Percentiles rank a stretch among this genome's conserved stretches.
Evolutionary conservation across 2,329 filamentous ascomycete genomes (phyloP).

Genomic region (Plenodomus biglobosus): DNA sequence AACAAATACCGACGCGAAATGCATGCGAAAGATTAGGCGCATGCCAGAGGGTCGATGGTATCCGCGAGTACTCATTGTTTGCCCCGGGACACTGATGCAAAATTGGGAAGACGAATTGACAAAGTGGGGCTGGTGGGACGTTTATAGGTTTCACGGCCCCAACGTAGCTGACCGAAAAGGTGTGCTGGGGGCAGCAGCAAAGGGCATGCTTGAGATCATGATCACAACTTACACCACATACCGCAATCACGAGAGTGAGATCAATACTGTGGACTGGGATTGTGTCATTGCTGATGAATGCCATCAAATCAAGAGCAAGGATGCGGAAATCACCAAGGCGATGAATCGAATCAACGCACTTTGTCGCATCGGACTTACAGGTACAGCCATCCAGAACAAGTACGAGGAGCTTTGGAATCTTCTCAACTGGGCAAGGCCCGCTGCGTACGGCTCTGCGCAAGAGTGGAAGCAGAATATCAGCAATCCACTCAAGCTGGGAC

Average conservation of each 20-base stretch:
- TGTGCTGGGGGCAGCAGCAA: constrained; percentile 69
- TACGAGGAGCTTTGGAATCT: constrained; percentile 97
- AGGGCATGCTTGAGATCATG: constrained; percentile 82
- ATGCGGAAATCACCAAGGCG: constrained; percentile 75
- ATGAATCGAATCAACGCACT: constrained; percentile 91
- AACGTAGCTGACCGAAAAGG: constrained; percentile 63
- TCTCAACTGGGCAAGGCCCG: constrained; percentile 94
- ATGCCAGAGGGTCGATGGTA: constrained; percentile 68
- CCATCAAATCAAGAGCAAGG: constrained; percentile 80
- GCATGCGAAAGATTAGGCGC: constrained; percentile 82
- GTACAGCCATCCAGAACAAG: constrained; percentile 95
- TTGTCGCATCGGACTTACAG: constrained; percentile 89
- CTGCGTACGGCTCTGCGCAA: constrained; percentile 63
- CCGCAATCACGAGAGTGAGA: constrained; percentile 67
- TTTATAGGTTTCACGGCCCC: constrained; percentile 75
- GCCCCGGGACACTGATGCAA: constrained; percentile 81
- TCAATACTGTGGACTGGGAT: constrained; percentile 91
- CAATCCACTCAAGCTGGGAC: constrained; percentile 78
- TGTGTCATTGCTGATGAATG: constrained; percentile 94
- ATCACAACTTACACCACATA: constrained; percentile 95
- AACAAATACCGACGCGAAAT: constrained; percentile 79
- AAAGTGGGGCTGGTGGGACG: constrained; percentile 95
- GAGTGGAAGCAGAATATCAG: constrained; percentile 81
- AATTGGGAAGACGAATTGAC: constrained; percentile 89
- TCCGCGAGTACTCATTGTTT: constrained; percentile 79